Conservation (phyloP, 1,139 yeast genomes). For the Nematodospora anomalae region DNA sequence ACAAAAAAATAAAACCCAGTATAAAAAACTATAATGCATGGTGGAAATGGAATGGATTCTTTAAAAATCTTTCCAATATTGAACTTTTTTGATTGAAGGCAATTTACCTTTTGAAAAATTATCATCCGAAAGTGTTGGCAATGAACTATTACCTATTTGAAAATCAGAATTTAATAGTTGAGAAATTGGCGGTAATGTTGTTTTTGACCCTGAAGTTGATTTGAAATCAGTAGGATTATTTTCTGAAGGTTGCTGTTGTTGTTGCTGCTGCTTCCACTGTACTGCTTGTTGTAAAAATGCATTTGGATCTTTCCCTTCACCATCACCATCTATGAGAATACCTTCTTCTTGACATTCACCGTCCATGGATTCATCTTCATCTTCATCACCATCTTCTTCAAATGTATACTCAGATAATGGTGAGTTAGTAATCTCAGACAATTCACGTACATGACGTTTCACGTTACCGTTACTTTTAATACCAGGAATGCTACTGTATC, state of each 20-base stretch:
- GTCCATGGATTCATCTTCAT: constrained; percentile 13
- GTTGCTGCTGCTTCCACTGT: no score
- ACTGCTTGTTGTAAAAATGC: neutral
- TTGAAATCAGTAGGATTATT: neutral
- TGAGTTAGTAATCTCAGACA: constrained; percentile 4
- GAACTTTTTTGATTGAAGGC: constrained; percentile 13
- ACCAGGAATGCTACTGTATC: neutral
- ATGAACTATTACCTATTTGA: constrained; percentile 4
- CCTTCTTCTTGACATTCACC: constrained; percentile 2
- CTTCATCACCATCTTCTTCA: constrained; percentile 6
- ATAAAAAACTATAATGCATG: no score
- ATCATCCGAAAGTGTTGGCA: constrained; percentile 6
- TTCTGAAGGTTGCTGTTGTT: neutral
- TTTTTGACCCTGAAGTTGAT: neutral
- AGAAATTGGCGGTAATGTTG: constrained; percentile 15
- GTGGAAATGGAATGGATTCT: no score
- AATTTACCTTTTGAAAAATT: constrained; percentile 8
- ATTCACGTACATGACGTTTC: constrained; percentile 4
- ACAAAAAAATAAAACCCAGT: constrained; percentile 1
- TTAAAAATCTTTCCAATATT: constrained; percentile 11
- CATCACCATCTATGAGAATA: constrained; percentile 1
- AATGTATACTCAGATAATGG: constrained; percentile 4
- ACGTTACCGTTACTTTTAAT: neutral
- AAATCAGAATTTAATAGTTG: constrained; percentile 11
- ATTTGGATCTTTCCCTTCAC: neutral